Evolutionary conservation across 2,329 filamentous ascomycete species (phyloP).

Genomic region (Hirsutella thompsonii): DNA sequence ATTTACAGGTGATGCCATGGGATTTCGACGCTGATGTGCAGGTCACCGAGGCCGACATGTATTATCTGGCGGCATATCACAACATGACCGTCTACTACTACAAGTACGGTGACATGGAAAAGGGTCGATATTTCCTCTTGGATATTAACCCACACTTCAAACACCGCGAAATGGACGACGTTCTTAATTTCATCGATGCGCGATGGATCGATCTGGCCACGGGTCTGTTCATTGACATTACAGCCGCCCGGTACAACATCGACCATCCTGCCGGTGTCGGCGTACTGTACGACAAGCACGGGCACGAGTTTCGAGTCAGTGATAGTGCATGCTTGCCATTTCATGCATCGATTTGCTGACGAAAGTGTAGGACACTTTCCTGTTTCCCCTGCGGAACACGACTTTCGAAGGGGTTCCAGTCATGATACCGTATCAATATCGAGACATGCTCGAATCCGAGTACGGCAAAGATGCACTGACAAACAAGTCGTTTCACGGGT

Average conservation of each 20-base stretch:
- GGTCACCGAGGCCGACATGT: conserved; percentile 52
- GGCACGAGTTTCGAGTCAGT: conserved; percentile 33
- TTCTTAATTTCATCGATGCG: conserved; percentile 31
- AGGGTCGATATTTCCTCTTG: conserved; percentile 32
- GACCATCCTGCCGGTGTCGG: conserved; percentile 28
- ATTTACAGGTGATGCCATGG: conserved; percentile 54
- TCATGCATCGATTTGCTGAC: neutral
- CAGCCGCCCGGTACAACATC: conserved; percentile 34
- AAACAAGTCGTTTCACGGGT: conserved; percentile 39
- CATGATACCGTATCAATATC: conserved; percentile 52
- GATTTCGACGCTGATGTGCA: conserved; percentile 69
- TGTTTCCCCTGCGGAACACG: conserved; percentile 58
- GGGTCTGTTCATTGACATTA: conserved; percentile 38
- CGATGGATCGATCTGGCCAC: conserved; percentile 34
- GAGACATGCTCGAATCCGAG: conserved; percentile 43
- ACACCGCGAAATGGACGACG: conserved; percentile 23
- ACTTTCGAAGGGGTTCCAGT: conserved; percentile 54
- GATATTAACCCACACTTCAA: conserved; percentile 32
- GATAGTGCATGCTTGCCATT: neutral
- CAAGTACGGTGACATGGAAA: conserved; percentile 22
- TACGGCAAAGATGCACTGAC: conserved; percentile 40
- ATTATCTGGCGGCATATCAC: conserved; percentile 50
- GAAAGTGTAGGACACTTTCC: conserved; percentile 32
- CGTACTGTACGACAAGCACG: conserved; percentile 36
- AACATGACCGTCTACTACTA: conserved; percentile 43